Percentiles rank a stretch among this genome's conserved stretches.
phyloP scores from a whole-genome alignment of 495 filamentous ascomycete species.

The Penicillium cinerascens region DNA sequence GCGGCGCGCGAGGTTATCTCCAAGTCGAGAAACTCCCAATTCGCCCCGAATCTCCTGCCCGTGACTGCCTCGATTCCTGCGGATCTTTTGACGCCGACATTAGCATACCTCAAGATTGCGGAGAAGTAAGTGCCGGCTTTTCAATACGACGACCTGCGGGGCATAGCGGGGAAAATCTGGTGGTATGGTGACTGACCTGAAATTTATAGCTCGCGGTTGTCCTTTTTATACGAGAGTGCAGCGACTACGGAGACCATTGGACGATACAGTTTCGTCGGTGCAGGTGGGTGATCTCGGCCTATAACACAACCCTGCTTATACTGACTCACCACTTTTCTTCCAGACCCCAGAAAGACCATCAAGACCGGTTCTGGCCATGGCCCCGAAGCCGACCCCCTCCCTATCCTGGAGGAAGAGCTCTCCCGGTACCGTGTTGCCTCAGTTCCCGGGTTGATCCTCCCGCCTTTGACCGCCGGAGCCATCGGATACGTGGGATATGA shows the following conservation, averaged over 20 bases:
- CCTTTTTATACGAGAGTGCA: constrained; percentile 91
- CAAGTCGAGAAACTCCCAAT: constrained; percentile 44
- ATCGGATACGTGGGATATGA: constrained; percentile 97
- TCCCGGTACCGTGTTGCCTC: constrained; percentile 69
- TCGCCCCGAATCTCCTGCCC: constrained; percentile 78
- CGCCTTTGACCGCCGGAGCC: constrained; percentile 83
- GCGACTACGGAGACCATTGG: constrained; percentile 87
- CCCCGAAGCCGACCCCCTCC: constrained; percentile 75
- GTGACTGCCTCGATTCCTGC: constrained; percentile 82
- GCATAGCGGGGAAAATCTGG: constrained; percentile 2
- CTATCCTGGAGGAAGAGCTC: constrained; percentile 74
- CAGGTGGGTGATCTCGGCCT: constrained; percentile 49
- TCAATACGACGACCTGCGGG: constrained; percentile 1
- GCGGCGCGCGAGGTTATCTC: constrained; percentile 50
- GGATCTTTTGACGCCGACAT: constrained; percentile 86
- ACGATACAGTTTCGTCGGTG: constrained; percentile 91
- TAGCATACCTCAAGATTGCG: constrained; percentile 86
- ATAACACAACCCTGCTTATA: background rate
- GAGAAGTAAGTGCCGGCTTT: constrained; percentile 54
- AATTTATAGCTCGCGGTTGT: constrained; percentile 42
- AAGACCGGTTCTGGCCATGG: constrained; percentile 87
- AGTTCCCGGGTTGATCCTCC: constrained; percentile 75
- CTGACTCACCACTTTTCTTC: constrained; percentile 4
- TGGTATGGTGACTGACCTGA: constrained; percentile 13
- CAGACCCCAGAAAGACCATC: constrained; percentile 78